phyloP scores from a whole-genome alignment of 202 grass and related monocot genomes.

The Bolboschoenoplectus hybrid region DNA sequence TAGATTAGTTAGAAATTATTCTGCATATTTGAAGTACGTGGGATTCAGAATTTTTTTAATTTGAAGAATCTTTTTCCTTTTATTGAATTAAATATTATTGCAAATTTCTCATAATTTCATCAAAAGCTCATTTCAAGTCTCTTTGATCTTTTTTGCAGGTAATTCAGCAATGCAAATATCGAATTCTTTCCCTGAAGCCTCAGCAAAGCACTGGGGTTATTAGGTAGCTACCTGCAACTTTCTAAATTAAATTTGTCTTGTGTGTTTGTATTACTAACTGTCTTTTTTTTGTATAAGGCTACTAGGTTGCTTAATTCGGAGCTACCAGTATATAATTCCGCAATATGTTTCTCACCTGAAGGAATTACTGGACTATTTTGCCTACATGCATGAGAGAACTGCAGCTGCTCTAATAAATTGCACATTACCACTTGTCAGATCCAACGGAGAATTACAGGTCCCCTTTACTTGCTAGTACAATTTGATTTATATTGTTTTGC shows the following conservation, averaged over 20 bases:
- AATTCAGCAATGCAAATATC: slow-evolving; percentile 84
- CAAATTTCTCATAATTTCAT: slow-evolving; percentile 31
- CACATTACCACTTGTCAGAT: slow-evolving; percentile 76
- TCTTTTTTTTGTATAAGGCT: slow-evolving; percentile 46
- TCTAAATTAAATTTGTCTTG: slow-evolving; percentile 13
- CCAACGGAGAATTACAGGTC: slow-evolving; percentile 76
- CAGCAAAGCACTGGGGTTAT: slow-evolving; percentile 62
- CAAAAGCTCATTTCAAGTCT: slow-evolving; percentile 37
- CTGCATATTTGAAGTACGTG: slow-evolving; percentile 1
- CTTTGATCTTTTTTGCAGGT: slow-evolving; percentile 50
- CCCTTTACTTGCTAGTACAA: not conserved
- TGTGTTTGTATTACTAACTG: not conserved
- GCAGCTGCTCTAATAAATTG: slow-evolving; percentile 64
- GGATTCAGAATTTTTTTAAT: not conserved
- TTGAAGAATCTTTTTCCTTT: slow-evolving; percentile 19
- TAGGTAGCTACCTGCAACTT: slow-evolving; percentile 43
- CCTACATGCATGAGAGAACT: slow-evolving; percentile 74
- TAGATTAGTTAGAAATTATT: slow-evolving; percentile 31
- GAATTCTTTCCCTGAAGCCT: slow-evolving; percentile 81
- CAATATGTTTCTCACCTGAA: slow-evolving; percentile 73
- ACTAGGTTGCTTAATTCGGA: slow-evolving; percentile 61
- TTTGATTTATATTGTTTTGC: not conserved
- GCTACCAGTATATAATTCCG: slow-evolving; percentile 64
- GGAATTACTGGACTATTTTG: slow-evolving; percentile 83
- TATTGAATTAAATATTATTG: not conserved